Evolutionary conservation across 2,329 filamentous ascomycete species (phyloP), one percentile per base, ranked within the genome.

Genomic region (Endocalyx cinctus): DNA sequence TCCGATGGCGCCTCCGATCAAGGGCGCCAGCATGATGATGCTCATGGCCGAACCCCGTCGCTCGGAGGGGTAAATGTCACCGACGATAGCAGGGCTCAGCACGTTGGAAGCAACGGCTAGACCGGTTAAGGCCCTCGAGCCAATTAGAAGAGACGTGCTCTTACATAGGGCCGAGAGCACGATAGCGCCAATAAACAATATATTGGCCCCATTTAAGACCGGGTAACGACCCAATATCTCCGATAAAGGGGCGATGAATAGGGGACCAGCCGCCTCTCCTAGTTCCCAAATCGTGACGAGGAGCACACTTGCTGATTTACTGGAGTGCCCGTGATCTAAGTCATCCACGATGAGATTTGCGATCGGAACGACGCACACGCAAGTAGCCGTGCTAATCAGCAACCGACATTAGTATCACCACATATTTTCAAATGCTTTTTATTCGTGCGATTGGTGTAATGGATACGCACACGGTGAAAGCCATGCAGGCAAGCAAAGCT

Each of bases 201-300:
- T 37, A 46, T 76, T 79, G 49, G 66, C 68, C 5, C 49, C 52
- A 51, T 77, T 72, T 45, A 79, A 64, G 31, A 80, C 66, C 5
- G 65, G 63, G 36, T 69, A 66, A 1, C 77, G 70, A 22, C 77
- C 77, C 43, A 70, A 70, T 10, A 76, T 58, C 54, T 85, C 81
- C 6, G 71, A 78, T 5, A 82, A 54, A 0, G 81, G 79, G 8
- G 77, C 79, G 47, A 79, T 74, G 19, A 81, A 56, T 1, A 73
- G 55, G 1, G 78, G 77, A 0, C 77, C 78, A 6, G 75, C 70
- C 3, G 73, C 73, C 44, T 80, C 77, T 40, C 82, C 81, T 0
- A 85, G 68, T 39, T 87, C 74, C 67, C 82, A 82, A 38, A 85
- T 77, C 1, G 80, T 84, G 7, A 87, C 77, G 34, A 86, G 76